Percentiles rank a stretch among this genome's conserved stretches.
Conservation (phyloP, 768 basidiomycete genomes). For the Suillus placidus region DNA sequence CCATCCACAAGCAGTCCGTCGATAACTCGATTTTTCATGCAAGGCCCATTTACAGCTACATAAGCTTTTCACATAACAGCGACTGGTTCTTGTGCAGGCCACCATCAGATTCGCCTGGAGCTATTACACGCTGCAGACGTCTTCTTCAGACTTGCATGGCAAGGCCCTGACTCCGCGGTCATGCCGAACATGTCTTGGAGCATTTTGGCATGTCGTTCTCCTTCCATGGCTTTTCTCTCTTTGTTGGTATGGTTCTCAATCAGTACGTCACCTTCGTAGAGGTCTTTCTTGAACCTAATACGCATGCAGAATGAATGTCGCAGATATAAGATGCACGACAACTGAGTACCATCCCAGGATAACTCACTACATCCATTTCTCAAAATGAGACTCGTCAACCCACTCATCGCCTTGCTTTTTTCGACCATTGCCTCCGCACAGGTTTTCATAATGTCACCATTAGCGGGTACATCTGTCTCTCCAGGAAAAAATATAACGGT, state of each 20-base stretch:
- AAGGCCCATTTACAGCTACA: not conserved
- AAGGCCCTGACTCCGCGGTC: not conserved
- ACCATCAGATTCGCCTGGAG: not conserved
- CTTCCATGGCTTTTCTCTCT: not conserved
- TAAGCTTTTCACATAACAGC: not conserved
- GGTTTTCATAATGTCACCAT: not conserved
- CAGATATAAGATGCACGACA: not conserved
- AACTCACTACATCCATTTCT: not conserved
- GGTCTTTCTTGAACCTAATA: not conserved
- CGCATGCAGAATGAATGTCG: not conserved
- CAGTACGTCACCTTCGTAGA: not conserved
- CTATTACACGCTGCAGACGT: not conserved
- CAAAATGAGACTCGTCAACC: not conserved
- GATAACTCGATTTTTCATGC: not conserved
- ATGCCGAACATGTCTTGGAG: not conserved
- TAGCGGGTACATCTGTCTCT: not conserved
- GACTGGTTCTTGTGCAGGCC: not conserved
- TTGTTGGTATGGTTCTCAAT: not conserved
- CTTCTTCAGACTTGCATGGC: not conserved
- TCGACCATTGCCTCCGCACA: not conserved
- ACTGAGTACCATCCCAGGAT: not conserved
- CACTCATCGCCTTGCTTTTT: not conserved
- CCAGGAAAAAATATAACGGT: conserved; percentile 1
- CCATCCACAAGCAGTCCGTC: not conserved
- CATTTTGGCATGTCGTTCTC: not conserved